A percentile compares a stretch with the other conserved stretches of the same genome.
Evolutionary conservation across 805 yeast species (phyloP).

Genomic region (Candida glaebosa): DNA sequence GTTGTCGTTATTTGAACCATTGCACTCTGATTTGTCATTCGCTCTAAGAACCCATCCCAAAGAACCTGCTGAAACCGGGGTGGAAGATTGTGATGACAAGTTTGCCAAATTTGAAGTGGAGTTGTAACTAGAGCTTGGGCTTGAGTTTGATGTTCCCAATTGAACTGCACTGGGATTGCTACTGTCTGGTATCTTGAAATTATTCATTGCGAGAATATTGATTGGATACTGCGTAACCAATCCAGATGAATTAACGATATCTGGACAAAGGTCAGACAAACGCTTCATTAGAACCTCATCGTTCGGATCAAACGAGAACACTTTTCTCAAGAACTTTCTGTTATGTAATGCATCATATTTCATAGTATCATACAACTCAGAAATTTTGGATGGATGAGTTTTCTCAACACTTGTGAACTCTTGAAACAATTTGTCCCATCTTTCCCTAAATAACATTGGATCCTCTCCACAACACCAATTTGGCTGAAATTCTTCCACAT

Average conservation of each 20-base stretch:
- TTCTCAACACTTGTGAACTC: constrained; percentile 92
- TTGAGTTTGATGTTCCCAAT: constrained; percentile 4
- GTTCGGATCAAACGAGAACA: constrained; percentile 63
- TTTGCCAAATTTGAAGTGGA: constrained; percentile 19
- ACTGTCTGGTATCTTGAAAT: constrained; percentile 58
- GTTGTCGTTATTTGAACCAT: constrained; percentile 15
- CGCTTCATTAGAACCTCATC: constrained; percentile 31
- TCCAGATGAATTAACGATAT: constrained; percentile 45
- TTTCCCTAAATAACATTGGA: constrained; percentile 80
- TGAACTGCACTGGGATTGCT: constrained; percentile 2
- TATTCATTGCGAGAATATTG: constrained; percentile 71
- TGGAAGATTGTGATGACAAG: constrained; percentile 13
- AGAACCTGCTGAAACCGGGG: constrained; percentile 54
- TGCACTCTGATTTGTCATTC: constrained; percentile 19
- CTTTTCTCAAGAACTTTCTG: constrained; percentile 78
- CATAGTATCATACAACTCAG: constrained; percentile 97
- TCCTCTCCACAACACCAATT: constrained; percentile 98
- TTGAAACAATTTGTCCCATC: constrained; percentile 95
- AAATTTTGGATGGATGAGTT: constrained; percentile 95
- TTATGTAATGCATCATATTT: constrained; percentile 97
- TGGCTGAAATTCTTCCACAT: constrained; percentile 65
- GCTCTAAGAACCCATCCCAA: constrained; percentile 68
- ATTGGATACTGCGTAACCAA: constrained; percentile 71
- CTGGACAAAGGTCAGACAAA: constrained; percentile 41
- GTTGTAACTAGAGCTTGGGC: constrained; percentile 2